Evolutionary conservation across 352 stramenopile genomes (phyloP).

Genomic region (Pythium periplocum): DNA sequence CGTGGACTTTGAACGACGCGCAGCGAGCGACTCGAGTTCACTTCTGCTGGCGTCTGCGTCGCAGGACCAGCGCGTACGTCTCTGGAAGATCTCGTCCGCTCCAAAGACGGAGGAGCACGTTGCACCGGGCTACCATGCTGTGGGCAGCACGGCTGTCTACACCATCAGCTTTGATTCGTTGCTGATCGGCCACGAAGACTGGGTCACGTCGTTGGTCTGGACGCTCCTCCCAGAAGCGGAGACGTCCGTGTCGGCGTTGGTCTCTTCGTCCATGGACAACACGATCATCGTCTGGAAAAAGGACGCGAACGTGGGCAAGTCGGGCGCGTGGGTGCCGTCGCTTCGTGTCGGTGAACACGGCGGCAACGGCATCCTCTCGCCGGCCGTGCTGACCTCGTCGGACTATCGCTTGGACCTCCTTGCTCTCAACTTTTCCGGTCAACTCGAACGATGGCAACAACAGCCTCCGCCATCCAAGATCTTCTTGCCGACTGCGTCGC

Average conservation of each 20-base stretch:
- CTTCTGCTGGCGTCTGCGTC: constrained; percentile 54
- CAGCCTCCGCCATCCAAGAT: constrained; percentile 37
- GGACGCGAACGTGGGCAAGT: constrained; percentile 7
- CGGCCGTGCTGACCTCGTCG: constrained; percentile 23
- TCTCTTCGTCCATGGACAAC: constrained; percentile 80
- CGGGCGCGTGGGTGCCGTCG: constrained; percentile 34
- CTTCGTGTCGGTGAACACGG: constrained; percentile 53
- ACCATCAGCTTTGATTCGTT: constrained; percentile 62
- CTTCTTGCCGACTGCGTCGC: constrained; percentile 42
- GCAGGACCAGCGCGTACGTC: constrained; percentile 63
- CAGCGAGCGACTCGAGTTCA: background rate
- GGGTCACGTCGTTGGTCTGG: constrained; percentile 74
- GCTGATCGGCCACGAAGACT: constrained; percentile 72
- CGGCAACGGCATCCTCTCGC: constrained; percentile 47
- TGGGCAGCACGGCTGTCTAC: constrained; percentile 20
- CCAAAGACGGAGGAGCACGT: background rate
- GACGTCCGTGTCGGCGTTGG: constrained; percentile 16
- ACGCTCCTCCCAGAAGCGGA: constrained; percentile 12
- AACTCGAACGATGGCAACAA: constrained; percentile 65
- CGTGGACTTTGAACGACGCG: constrained; percentile 38
- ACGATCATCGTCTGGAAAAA: constrained; percentile 60
- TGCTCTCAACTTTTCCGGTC: constrained; percentile 52
- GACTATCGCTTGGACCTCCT: constrained; percentile 40
- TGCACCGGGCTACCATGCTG: constrained; percentile 22
- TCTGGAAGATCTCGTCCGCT: constrained; percentile 46